phyloP scores from a whole-genome alignment of 768 basidiomycete genomes.

The Dioszegia crocea region DNA sequence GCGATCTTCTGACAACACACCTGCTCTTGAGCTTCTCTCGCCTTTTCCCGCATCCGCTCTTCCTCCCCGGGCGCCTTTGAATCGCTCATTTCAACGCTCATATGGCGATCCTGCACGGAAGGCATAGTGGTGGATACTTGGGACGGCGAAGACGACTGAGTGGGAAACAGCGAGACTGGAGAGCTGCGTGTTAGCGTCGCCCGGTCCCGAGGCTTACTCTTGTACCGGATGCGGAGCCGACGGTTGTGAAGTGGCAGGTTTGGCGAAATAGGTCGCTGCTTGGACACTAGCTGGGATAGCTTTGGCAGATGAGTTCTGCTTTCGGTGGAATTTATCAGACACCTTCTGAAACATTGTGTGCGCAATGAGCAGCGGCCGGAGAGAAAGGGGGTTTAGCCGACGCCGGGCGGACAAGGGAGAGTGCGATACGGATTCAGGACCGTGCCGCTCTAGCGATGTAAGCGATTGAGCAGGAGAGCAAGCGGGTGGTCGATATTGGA shows the following conservation, averaged over 20 bases:
- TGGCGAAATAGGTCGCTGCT: background rate
- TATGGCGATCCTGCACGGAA: slow-evolving; percentile 15
- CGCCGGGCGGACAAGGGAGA: background rate
- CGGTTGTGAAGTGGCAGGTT: background rate
- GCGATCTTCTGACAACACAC: slow-evolving; percentile 12
- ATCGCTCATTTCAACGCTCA: slow-evolving; percentile 47
- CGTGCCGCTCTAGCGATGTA: too few relatives aligned
- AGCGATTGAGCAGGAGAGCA: too few relatives aligned
- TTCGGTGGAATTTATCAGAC: slow-evolving; percentile 42
- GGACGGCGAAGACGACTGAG: slow-evolving; percentile 24
- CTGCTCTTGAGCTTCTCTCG: slow-evolving; percentile 48
- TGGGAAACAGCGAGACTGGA: background rate
- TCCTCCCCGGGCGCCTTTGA: slow-evolving; percentile 31
- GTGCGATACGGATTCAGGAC: too few relatives aligned
- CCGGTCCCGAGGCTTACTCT: too few relatives aligned
- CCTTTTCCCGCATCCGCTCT: slow-evolving; percentile 45
- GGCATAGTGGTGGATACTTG: slow-evolving; percentile 24
- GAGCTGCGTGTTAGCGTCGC: background rate
- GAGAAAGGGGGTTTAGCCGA: background rate
- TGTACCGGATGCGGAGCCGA: too few relatives aligned
- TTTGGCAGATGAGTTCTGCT: slow-evolving; percentile 24
- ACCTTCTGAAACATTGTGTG: slow-evolving; percentile 40
- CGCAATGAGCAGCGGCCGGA: background rate
- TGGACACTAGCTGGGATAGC: background rate
- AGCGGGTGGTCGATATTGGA: too few relatives aligned